Evolutionary conservation across 202 grass and related monocot species (phyloP).

Genomic region (Setaria italica): DNA sequence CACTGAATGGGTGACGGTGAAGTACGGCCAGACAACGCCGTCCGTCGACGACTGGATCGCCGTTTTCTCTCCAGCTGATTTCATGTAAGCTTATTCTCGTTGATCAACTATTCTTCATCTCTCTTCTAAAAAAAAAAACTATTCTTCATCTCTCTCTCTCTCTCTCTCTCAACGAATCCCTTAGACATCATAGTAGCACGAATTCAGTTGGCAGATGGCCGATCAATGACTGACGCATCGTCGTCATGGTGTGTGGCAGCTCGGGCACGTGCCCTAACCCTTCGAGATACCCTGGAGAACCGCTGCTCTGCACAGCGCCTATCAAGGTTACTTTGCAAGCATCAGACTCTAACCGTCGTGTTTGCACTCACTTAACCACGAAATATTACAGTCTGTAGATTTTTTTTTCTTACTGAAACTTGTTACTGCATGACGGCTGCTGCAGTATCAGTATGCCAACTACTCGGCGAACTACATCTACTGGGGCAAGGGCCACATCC

Average conservation of each 20-base stretch:
- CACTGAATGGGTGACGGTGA: slow-evolving; percentile 53
- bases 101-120: neutral
- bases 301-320: slow-evolving; percentile 69
- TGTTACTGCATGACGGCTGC: too few relatives aligned
- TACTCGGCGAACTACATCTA: slow-evolving; percentile 58
- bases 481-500: slow-evolving; percentile 58
- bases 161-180: too few relatives aligned
- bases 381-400: neutral
- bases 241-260: neutral
- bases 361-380: neutral
- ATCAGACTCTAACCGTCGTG: neutral
- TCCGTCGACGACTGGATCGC: slow-evolving; percentile 67
- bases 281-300: slow-evolving; percentile 40
- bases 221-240: neutral
- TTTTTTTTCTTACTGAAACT: neutral
- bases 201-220: neutral
- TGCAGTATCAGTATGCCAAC: slow-evolving; percentile 70
- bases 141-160: neutral
- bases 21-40: slow-evolving; percentile 38
- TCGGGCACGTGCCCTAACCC: slow-evolving; percentile 49
- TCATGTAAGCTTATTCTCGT: slow-evolving; percentile 40
- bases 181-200: neutral
- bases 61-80: slow-evolving; percentile 69
- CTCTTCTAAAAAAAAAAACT: neutral
- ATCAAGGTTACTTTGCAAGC: slow-evolving; percentile 48